Base-by-base conservation (phyloP, 805 yeast species). In the Nakazawaea peltata region DNA sequence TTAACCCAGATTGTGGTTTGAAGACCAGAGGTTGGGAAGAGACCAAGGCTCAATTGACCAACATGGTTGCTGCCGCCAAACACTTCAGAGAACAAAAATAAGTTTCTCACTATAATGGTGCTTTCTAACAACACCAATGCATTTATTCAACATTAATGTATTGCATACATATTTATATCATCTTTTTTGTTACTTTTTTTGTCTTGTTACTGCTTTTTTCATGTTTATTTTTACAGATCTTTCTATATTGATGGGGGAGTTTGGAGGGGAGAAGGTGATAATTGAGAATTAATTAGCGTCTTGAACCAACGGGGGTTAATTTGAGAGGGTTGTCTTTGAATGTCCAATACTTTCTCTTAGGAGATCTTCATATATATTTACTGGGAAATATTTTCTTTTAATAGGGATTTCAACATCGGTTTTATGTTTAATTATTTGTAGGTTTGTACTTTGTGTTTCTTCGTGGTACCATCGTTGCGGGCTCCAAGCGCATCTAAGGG, bases 21-120 rank as follows among this genome's bases (percentile, higher is more conserved):
- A 92, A 92, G 84, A 92, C 98, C 66, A 88, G 98, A 81, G 95
- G 95, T 55, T 92, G 98, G 98, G 86, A 83, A 54, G 98, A 92
- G 78, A 85, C 90, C 56, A 86, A 71, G 63, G 87, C 80, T 60
- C 86, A 94, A 57, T 81, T 92, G 69, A 84, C 94, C 66, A 84
- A 92, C 73, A 92, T 92, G 98, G 97, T 92, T 63, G 92, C 83
- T 51, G 97, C 98, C 60, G 97, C 97, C 59, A 90, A 92, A 77
- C 77, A 75, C 69, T 90, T 74, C 94, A 84, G 94, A 64, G 75
- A 70, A 55, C 69, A 57, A 18, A 29, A 22, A 16, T 34, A 25
- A 26, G 21, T 12, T 11, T 10, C 22, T 27, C 26, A 17, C 19
- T 26, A 19, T 19, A 17, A 12, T 30, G 38, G 33, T 30, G 38